Base-by-base conservation (phyloP, 306 rosid species). In the Malus sieversii region DNA sequence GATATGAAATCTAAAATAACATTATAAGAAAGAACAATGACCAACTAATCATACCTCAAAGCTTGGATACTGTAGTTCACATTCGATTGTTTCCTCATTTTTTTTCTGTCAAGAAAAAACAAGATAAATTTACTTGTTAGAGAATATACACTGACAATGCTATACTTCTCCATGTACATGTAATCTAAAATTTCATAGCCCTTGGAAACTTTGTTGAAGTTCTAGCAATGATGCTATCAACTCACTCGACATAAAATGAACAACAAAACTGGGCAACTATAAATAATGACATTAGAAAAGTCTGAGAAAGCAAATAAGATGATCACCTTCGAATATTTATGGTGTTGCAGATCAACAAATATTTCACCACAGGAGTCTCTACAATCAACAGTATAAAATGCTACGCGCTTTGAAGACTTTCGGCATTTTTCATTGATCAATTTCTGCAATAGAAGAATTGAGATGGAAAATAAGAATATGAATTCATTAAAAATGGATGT, bases 311-410 rank as follows among this genome's bases (percentile, higher is more conserved):
- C 12, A 18, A 46, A 30, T 44, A 52, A 10, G 73, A 59, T 33
- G 18, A 72, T 65, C 68, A 92, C 99, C 96, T 90, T 92, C 4
- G 95, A 87, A 79, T 90, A 92, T 69, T 77, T 86, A 82, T 95
- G 90, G 72, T 89, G 86, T 80, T 85, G 95, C 75, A 95, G 88
- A 75, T 95, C 97, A 77, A 92, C 97, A 88, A 95, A 95, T 77
- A 95, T 86, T 92, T 95, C 97, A 64, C 98, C 97, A 84, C 91
- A 95, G 33, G 98, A 92, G 77, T 95, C 97, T 86, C 92, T 87
- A 73, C 96, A 92, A 64, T 92, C 97, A 78, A 92, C 97, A 19
- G 97, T 73, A 84, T 90, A 92, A 85, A 95, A 95, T 58, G 97
- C 89, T 78, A 92, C 78, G 10, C 83, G 90, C 85, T 90, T 95